Evolutionary conservation across 305 asterid species (phyloP).

Genomic region (Solanum hybrid): DNA sequence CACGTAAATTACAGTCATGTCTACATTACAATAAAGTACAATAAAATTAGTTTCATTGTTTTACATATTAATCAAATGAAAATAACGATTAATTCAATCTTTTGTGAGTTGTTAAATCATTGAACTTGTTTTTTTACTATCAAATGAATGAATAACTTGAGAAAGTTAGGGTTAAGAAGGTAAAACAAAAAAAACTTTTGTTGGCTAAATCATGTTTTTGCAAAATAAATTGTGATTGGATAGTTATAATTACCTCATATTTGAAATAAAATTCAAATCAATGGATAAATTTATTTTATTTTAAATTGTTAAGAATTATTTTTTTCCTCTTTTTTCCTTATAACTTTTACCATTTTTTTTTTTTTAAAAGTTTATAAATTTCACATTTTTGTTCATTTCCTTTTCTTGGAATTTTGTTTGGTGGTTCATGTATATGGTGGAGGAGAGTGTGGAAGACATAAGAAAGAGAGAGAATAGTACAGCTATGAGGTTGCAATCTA

Average conservation of each 20-base stretch:
- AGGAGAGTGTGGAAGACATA: neutral
- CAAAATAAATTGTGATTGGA: neutral
- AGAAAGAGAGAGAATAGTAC: neutral
- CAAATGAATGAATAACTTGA: neutral
- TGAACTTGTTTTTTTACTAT: no score
- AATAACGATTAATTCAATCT: neutral
- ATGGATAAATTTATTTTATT: neutral
- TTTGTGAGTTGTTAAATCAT: neutral
- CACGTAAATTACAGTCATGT: neutral
- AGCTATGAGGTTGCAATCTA: neutral
- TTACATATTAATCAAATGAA: neutral
- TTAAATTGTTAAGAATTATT: neutral
- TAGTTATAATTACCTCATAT: neutral
- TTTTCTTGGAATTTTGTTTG: neutral
- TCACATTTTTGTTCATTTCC: neutral
- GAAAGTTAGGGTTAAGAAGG: neutral
- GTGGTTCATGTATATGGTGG: neutral
- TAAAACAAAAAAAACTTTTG: no score
- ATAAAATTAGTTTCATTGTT: neutral
- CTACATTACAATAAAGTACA: neutral
- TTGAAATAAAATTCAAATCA: neutral
- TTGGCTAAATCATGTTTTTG: neutral
- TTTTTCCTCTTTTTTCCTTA: neutral
- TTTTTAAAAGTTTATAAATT: neutral
- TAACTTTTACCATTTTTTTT: neutral